Conservation (phyloP, 2,329 filamentous ascomycete genomes). For the Xylaria multiplex region DNA sequence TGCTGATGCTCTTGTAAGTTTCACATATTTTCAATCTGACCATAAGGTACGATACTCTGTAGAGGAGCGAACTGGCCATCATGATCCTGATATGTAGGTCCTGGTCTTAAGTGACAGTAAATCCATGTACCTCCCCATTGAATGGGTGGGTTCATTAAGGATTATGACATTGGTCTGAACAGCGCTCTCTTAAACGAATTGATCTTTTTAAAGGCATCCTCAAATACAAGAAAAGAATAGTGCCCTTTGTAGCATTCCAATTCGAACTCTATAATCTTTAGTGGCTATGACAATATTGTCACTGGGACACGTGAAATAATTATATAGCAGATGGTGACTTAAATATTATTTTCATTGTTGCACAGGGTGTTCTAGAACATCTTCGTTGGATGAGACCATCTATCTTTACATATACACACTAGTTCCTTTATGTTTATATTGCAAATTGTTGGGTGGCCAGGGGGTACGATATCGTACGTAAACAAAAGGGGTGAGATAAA, state of each 20-base stretch:
- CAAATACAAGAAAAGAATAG: constrained; percentile 17
- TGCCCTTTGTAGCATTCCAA: constrained; percentile 10
- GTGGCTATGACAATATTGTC: neutral
- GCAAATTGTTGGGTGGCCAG: too few species aligned
- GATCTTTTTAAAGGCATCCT: neutral
- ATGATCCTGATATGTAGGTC: neutral
- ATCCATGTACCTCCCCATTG: constrained; percentile 12
- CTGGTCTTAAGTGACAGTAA: constrained; percentile 11
- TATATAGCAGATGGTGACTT: too few species aligned
- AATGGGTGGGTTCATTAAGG: neutral
- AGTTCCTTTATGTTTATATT: too few species aligned
- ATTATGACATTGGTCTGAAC: neutral
- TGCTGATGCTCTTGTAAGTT: constrained; percentile 29
- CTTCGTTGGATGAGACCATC: too few species aligned
- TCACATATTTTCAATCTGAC: constrained; percentile 21
- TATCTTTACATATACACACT: too few species aligned
- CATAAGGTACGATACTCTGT: constrained; percentile 24
- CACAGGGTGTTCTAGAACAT: too few species aligned
- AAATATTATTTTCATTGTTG: too few species aligned
- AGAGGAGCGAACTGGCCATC: neutral
- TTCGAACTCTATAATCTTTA: constrained; percentile 8
- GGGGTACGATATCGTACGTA: too few species aligned
- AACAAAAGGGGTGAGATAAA: too few species aligned
- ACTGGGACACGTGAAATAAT: neutral
- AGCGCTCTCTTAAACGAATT: neutral